phyloP scores from a whole-genome alignment of 2,329 filamentous ascomycete species.

The Bretziella fagacearum region DNA sequence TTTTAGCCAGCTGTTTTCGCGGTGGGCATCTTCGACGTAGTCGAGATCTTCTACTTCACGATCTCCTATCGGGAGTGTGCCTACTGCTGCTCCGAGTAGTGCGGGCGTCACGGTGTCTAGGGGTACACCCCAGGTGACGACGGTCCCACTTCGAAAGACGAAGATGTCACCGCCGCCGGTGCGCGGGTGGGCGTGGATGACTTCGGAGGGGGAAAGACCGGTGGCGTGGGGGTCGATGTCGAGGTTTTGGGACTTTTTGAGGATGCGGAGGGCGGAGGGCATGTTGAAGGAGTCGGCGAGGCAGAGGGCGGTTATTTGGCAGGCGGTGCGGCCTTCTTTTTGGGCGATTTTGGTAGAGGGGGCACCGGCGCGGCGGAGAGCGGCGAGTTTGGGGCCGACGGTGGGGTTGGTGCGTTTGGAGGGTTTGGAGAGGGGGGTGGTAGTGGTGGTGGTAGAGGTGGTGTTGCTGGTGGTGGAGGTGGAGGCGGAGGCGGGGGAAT shows the following conservation, averaged over 20 bases:
- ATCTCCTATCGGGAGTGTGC: constrained; percentile 48
- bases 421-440: neutral
- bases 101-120: constrained; percentile 58
- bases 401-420: constrained; percentile 4
- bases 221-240: constrained; percentile 43
- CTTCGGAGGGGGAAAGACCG: constrained; percentile 42
- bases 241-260: constrained; percentile 34
- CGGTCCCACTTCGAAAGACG: constrained; percentile 83
- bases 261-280: constrained; percentile 38
- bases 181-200: constrained; percentile 43
- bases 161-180: constrained; percentile 70
- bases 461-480: neutral
- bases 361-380: constrained; percentile 10
- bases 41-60: constrained; percentile 83
- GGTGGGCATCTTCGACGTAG: constrained; percentile 57
- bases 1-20: constrained; percentile 60
- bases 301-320: constrained; percentile 38
- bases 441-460: neutral
- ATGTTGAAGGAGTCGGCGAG: constrained; percentile 49
- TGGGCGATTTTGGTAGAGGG: neutral
- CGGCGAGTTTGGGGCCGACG: constrained; percentile 8
- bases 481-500: neutral
- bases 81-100: constrained; percentile 58
- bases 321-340: neutral
- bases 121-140: constrained; percentile 81